phyloP scores from a whole-genome alignment of 2,329 filamentous ascomycete species.

The Penicillium olsonii region DNA sequence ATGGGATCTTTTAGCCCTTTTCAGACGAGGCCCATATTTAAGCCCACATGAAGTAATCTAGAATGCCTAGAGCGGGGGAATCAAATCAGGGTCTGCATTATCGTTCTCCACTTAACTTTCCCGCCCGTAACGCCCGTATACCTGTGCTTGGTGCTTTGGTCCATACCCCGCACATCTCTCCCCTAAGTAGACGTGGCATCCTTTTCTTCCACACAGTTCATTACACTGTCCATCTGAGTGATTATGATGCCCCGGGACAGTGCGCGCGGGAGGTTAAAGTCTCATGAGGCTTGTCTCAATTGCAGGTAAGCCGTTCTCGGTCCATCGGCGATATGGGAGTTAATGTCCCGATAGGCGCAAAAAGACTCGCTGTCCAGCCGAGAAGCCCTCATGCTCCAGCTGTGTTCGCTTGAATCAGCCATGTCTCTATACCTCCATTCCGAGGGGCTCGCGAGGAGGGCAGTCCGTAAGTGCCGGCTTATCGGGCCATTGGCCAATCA shows the following conservation, averaged over 20 bases:
- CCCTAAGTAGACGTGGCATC: background rate
- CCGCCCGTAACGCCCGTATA: background rate
- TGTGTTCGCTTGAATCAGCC: constrained; percentile 52
- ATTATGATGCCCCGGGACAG: constrained; percentile 31
- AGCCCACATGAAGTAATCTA: background rate
- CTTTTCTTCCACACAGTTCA: background rate
- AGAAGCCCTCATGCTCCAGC: constrained; percentile 55
- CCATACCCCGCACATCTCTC: constrained; percentile 5
- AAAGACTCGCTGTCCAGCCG: constrained; percentile 55
- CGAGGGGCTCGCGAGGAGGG: constrained; percentile 41
- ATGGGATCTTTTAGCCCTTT: constrained; percentile 20
- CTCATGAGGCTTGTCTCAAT: constrained; percentile 44
- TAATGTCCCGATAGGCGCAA: constrained; percentile 42
- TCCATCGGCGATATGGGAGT: background rate
- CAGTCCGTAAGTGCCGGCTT: constrained; percentile 44
- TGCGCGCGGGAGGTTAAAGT: constrained; percentile 34
- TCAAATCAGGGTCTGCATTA: background rate
- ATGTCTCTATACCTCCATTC: constrained; percentile 47
- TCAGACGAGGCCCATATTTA: constrained; percentile 1
- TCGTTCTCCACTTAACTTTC: background rate
- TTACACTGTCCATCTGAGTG: background rate
- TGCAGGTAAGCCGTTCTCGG: constrained; percentile 46
- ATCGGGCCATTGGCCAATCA: background rate
- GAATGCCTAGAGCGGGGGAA: background rate
- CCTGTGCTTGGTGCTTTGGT: background rate